Evolutionary conservation across 1,284 basidiomycete genomes (phyloP), one percentile per base, ranked within the genome.

Genomic region (Papiliotrema laurentii): DNA sequence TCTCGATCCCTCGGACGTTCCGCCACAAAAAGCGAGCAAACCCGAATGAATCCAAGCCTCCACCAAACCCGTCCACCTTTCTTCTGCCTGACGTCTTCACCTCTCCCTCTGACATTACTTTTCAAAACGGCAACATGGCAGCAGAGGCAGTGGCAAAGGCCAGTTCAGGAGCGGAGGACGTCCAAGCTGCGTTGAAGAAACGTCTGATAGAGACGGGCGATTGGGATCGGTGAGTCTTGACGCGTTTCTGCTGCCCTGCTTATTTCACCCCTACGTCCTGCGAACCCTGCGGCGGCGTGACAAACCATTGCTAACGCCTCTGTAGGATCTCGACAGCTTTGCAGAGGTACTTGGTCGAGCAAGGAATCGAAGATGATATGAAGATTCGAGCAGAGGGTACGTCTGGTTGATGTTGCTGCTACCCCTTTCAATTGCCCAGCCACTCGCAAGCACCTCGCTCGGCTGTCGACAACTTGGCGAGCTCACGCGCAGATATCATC

Each of bases 381-480:
- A 72, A 70, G 55, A 67, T 70, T 49, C 51, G 66, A 22, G 68
- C 69, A 3, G 70, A 72, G 53, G 68, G 68, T 68, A 45, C 47
- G 61, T 54, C 5, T 26, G 11, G 42, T 16, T 9, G 5, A 38
- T 45, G 19, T 27, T 40, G 2, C 21, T 33, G 35, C 18, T n/a
- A n/a, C n/a, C n/a, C n/a, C n/a, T n/a, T n/a, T n/a, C n/a, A n/a
- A n/a, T n/a, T n/a, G n/a, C n/a, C n/a, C n/a, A n/a, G n/a, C n/a
- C n/a, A n/a, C n/a, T n/a, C n/a, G n/a, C n/a, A n/a, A n/a, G n/a
- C n/a, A n/a, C 7, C 18, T 35, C 21, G 28, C 22, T 26, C 16
- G 31, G 14, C 33, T 35, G 31, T 21, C n/a, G 9, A 7, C 4
- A 79, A 81, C 4, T 79, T 80, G 7, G 62, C 79, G 34, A 14